phyloP scores from a whole-genome alignment of 371 early-diverging fungal species.

The Mortierella sp. region DNA sequence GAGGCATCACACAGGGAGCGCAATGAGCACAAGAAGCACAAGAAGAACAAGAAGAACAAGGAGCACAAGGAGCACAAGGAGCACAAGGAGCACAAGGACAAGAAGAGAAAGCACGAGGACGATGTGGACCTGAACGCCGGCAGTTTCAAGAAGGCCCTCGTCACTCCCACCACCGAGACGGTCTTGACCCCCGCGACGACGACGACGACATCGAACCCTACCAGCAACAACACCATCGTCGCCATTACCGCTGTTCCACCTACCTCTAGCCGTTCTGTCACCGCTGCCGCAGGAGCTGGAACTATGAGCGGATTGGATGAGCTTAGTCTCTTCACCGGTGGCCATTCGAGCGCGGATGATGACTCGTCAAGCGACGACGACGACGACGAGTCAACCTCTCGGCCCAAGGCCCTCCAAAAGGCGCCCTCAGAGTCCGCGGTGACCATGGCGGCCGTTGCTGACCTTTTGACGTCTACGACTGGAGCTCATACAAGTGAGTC shows the following conservation, averaged over 20 bases:
- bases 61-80: conserved; percentile 21
- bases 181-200: not conserved
- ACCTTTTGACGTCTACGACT: conserved; percentile 1
- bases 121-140: conserved; percentile 13
- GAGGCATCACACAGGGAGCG: conserved; percentile 9
- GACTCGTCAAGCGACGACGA: conserved; percentile 14
- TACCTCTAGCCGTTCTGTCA: not conserved
- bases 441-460: conserved; percentile 19
- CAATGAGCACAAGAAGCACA: conserved; percentile 6
- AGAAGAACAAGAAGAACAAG: conserved; percentile 15
- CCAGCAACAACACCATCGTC: not conserved
- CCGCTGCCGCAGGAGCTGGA: not conserved
- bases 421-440: not conserved
- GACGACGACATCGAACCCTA: not conserved
- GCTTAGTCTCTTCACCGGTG: not conserved
- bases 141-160: conserved; percentile 33
- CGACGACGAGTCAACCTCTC: not conserved
- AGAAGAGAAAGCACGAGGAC: conserved; percentile 30
- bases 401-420: not conserved
- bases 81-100: conserved; percentile 23
- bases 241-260: not conserved
- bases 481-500: not conserved
- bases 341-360: not conserved
- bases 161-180: conserved; percentile 1
- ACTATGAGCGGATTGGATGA: not conserved